Base-by-base conservation (phyloP, 139 green algal genomes). In the Chlorella sorokiniana region DNA sequence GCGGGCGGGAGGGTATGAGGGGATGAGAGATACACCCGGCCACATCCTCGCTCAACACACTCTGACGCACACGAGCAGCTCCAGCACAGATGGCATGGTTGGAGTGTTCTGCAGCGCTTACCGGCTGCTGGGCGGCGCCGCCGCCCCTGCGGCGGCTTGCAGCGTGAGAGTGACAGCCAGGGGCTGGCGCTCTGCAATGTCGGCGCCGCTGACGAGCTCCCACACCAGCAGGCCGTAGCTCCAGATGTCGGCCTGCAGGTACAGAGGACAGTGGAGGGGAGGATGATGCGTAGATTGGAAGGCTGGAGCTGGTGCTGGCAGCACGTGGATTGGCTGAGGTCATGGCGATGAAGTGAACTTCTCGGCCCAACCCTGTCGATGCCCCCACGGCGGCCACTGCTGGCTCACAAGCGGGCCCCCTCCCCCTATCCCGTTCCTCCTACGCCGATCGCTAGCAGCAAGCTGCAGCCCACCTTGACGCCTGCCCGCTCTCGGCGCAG, bases 211-310 rank as follows among this genome's bases (percentile, higher is more conserved):
- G 27, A 89, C 84, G 23, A 95, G 59, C 84, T 95, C 91, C 90
- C 90, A 95, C 2, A 93, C 76, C 18, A 95, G 77, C 18, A 95
- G 79, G 41, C 90, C 91, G 52, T 89, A 93, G 72, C 82, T 90
- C 90, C 90, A 95, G 20, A 95, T 90, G 82, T 95, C 91, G 31
- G 81, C 86, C 85, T 82, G 65, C 3, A 31, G 38, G 65, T 6
- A 1, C 33, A 33, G 72, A 20, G 4, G 27, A 14, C 37, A 4
- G 27, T 18, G n/a, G 7, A 69, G 14, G 38, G 65, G 18, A 72
- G 20, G 65, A 7, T 27, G 37, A 29, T 25, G 59, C 14, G 59
- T 37, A 10, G 59, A 29, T 9, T 37, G 33, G 9, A 65, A 29
- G 6, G 59, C 22, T 3, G 33, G 59, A 65, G 59, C 14, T 18